These are phyloP conservation scores for Eucalyptus grandis DNA, from an alignment of 345 rosid species.

Conservation along the genomic window DNA sequence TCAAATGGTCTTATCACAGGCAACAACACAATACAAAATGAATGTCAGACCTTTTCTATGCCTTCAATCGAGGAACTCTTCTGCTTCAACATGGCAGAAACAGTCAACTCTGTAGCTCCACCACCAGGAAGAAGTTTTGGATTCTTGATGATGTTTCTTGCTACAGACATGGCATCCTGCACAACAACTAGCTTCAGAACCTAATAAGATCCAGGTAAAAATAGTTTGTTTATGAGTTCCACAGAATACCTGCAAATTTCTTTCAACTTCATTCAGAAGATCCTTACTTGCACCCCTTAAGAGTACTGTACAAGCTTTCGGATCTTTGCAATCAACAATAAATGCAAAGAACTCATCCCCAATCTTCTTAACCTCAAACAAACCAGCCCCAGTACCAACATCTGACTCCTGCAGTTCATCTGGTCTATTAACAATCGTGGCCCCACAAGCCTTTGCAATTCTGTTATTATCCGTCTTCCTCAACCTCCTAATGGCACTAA, in stretches of 20 bases:
- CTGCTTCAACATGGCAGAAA: slow-evolving; percentile 86
- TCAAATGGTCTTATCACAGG: not conserved
- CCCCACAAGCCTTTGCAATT: slow-evolving; percentile 95
- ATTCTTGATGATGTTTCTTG: slow-evolving; percentile 92
- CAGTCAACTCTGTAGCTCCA: slow-evolving; percentile 89
- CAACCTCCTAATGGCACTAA: slow-evolving; percentile 91
- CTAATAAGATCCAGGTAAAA: not conserved
- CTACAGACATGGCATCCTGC: slow-evolving; percentile 96
- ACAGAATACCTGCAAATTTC: slow-evolving; percentile 74
- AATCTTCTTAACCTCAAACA: slow-evolving; percentile 89
- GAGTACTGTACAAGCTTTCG: slow-evolving; percentile 90
- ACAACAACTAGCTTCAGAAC: not conserved
- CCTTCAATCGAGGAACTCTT: slow-evolving; percentile 91
- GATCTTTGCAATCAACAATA: slow-evolving; percentile 87
- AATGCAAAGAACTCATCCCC: slow-evolving; percentile 94
- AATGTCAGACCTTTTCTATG: slow-evolving; percentile 58
- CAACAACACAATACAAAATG: not conserved
- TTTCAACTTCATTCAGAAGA: slow-evolving; percentile 91
- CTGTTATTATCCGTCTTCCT: slow-evolving; percentile 88
- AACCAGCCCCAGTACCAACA: slow-evolving; percentile 91
- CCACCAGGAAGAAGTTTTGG: slow-evolving; percentile 96
- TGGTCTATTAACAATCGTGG: slow-evolving; percentile 89
- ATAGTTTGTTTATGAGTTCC: not conserved
- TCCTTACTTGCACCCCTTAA: slow-evolving; percentile 98
- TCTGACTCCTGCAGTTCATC: slow-evolving; percentile 96